Evolutionary conservation across 1,284 basidiomycete species (phyloP), one percentile per base, ranked within the genome.

Genomic region (Psilocybe mexicana): DNA sequence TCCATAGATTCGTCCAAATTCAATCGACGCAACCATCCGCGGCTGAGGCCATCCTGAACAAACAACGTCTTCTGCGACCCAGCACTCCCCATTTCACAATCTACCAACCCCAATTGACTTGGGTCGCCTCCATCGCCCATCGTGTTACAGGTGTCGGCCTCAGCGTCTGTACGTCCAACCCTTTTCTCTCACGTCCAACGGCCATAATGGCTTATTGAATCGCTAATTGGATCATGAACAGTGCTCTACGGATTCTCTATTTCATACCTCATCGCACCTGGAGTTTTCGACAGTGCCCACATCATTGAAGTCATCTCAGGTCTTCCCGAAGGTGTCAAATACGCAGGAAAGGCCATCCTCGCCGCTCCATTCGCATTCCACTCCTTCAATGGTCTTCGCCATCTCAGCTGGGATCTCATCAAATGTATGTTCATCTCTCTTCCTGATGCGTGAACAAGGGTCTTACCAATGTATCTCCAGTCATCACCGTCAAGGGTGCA

Each of bases 41-140:
- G 1, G 79, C 84, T 48, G 74, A 78, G 45, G 81, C 81, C 4
- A 86, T 96, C 62, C 79, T 98, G 63, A 96, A 99, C 80, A 73
- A 84, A 63, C 95, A 98, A 74, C 87, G 96, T 63, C 77, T 91
- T 52, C 78, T 81, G 51, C 89, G 96, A 30, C 96, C 97, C 18
- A 90, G 82, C 58, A 92, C 90, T 67, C 96, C 97, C 24, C 94
- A 98, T 74, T 90, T 96, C 68, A 93, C 93, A 50, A 98, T 98
- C 75, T 99, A 98, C 79, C 92, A 97, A 74, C 94, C 94, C 23
- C 96, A 98, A 74, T 75, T 94, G 47, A 98, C 96, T 44, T 97
- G 93, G 93, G 40, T 89, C 56, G 82, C 76, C 2, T 97, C 94
- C 12, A 94, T 96, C 68, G 83, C 82, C 33, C 90, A 98, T 78